These are phyloP conservation scores for Colletotrichum paranaense DNA, from an alignment of 2,329 filamentous ascomycete genomes.

Conservation along the genomic window DNA sequence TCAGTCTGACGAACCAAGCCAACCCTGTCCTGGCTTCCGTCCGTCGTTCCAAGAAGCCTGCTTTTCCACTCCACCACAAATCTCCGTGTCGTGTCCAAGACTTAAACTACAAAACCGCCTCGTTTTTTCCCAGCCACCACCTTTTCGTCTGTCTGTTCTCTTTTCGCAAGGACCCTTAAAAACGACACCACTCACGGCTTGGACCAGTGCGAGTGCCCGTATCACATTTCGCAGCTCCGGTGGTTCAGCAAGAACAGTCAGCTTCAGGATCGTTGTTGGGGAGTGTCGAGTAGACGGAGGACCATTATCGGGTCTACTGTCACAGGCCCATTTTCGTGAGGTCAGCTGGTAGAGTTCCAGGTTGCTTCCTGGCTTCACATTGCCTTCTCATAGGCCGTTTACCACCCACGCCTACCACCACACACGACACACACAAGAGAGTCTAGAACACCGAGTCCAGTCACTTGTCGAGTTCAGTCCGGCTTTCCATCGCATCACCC, in stretches of 20 bases:
- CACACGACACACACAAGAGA: conserved; percentile 19
- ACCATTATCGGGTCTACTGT: conserved; percentile 17
- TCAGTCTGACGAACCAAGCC: neutral
- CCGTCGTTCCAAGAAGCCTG: conserved; percentile 25
- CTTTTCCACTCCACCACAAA: conserved; percentile 20
- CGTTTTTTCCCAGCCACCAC: conserved; percentile 18
- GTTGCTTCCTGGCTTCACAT: conserved; percentile 6
- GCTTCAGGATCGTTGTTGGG: neutral
- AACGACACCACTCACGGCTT: neutral
- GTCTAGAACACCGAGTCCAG: neutral
- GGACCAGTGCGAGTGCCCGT: neutral
- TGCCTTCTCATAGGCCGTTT: conserved; percentile 27
- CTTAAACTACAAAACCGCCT: conserved; percentile 31
- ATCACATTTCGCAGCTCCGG: neutral
- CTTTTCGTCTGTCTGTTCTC: neutral
- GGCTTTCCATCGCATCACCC: conserved; percentile 25
- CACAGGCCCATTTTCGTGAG: conserved; percentile 29
- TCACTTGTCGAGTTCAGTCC: neutral
- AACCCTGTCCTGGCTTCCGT: conserved; percentile 24
- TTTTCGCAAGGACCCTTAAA: conserved; percentile 24
- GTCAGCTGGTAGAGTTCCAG: conserved; percentile 30
- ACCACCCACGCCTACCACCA: conserved; percentile 27
- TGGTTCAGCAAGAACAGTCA: neutral
- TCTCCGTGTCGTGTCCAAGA: conserved; percentile 17
- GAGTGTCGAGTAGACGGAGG: conserved; percentile 8